Evolutionary conservation across 148 eudicot genomes (phyloP).

Genomic region (Chenopodium berlandieri): DNA sequence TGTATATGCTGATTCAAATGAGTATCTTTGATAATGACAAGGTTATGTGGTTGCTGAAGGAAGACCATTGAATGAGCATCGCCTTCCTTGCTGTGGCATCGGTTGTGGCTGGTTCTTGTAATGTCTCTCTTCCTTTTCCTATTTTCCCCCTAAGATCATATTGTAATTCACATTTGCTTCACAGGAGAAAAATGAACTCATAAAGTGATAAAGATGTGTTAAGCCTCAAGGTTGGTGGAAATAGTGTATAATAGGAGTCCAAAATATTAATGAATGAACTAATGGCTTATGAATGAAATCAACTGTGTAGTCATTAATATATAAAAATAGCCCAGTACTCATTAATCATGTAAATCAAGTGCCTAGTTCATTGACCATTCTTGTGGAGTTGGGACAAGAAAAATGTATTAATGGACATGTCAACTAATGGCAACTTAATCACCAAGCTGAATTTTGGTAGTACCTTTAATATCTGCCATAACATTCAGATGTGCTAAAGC

Average conservation of each 20-base stretch:
- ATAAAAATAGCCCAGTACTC: not conserved
- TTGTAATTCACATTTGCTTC: not conserved
- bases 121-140: slow-evolving; percentile 27
- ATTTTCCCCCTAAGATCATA: not conserved
- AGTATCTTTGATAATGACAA: slow-evolving; percentile 18
- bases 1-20: slow-evolving; percentile 8
- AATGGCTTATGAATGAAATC: not conserved
- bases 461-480: not conserved
- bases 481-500: not conserved
- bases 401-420: not conserved
- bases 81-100: slow-evolving; percentile 83
- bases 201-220: not conserved
- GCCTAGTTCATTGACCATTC: not conserved
- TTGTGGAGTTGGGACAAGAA: not conserved
- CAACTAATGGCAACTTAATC: not conserved
- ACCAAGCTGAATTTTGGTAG: not conserved
- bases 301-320: not conserved
- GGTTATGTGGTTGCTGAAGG: slow-evolving; percentile 86
- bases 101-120: slow-evolving; percentile 95
- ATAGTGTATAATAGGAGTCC: not conserved
- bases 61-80: slow-evolving; percentile 56
- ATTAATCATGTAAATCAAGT: not conserved
- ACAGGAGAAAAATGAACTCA: not conserved
- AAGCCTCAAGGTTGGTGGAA: not conserved
- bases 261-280: not conserved